A percentile compares a stretch with the other conserved stretches of the same genome.
phyloP scores from a whole-genome alignment of 2,329 filamentous ascomycete genomes.

The Ceratocystis albifundus region DNA sequence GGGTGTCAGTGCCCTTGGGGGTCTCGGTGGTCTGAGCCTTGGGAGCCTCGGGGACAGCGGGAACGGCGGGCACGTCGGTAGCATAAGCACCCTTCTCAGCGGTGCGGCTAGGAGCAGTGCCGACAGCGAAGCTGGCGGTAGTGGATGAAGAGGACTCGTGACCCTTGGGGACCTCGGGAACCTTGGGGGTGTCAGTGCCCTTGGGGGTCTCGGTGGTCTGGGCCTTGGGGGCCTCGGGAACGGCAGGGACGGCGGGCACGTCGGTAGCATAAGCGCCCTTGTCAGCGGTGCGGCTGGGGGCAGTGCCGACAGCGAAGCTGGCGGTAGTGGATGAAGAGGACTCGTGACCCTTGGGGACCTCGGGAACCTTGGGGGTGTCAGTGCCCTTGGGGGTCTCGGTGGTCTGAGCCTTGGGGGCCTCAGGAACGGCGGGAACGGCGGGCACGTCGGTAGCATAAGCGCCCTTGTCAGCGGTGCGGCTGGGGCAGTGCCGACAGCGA shows the following conservation, averaged over 20 bases:
- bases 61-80: background rate
- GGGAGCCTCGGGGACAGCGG: background rate
- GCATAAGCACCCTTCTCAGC: background rate
- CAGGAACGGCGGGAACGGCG: background rate
- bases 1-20: background rate
- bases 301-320: background rate
- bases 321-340: background rate
- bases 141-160: fast-evolving
- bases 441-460: background rate
- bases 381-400: background rate
- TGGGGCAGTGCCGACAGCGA: background rate
- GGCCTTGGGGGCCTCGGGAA: background rate
- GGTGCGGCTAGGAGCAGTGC: background rate
- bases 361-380: background rate
- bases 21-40: background rate
- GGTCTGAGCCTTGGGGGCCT: background rate
- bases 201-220: background rate
- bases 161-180: background rate
- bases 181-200: background rate
- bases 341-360: too few species aligned
- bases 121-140: background rate
- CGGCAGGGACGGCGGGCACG: fast-evolving
- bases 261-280: background rate
- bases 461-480: background rate
- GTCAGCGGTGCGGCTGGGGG: background rate